Evolutionary conservation across 257 asterid species (phyloP), one percentile per base, ranked within the genome.

Genomic region (Rauvolfia tetraphylla): DNA sequence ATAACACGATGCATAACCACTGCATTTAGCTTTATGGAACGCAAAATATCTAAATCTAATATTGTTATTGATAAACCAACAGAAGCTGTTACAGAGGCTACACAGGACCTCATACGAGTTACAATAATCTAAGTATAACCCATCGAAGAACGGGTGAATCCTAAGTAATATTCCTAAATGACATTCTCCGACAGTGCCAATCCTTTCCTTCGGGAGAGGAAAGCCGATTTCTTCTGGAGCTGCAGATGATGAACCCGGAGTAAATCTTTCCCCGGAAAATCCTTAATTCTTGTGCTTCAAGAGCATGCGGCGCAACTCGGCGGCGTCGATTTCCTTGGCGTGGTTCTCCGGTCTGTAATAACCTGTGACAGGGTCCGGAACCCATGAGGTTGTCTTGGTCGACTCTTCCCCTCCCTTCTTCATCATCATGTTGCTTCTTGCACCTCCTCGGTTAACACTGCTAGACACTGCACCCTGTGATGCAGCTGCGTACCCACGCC

Each of bases 321-420:
- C 97, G 1, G 92, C 84, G 75, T 89, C 97, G 59, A 84, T 69
- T 76, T 89, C 95, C 41, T 78, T 79, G n/a, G 84, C 82, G 13
- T 79, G 80, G 44, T 75, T 82, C 80, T 90, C 95, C 18, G 97
- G 96, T 59, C 96, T 79, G 87, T 92, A 92, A 69, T 88, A 88
- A 3, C 97, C 97, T 20, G 97, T 90, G 0, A 82, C 83, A 11
- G 97, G 97, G 76, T 92, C 97, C 33, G 96, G 97, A 12, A 84
- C 90, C 97, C 96, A 92, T 23, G 97, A 75, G n/a, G 84, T 86
- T 79, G 79, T 85, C 83, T 85, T 84, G 18, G 27, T 41, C 5
- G 92, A 34, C 15, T 92, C 96, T 41, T 89, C 90, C 46, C 85
- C 83, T 76, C 83, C 83, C 48, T 82, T 80, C 56, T 70, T 81